These are phyloP conservation scores for Fusarium camptoceras DNA, from an alignment of 2,329 filamentous ascomycete genomes.

Conservation along the genomic window DNA sequence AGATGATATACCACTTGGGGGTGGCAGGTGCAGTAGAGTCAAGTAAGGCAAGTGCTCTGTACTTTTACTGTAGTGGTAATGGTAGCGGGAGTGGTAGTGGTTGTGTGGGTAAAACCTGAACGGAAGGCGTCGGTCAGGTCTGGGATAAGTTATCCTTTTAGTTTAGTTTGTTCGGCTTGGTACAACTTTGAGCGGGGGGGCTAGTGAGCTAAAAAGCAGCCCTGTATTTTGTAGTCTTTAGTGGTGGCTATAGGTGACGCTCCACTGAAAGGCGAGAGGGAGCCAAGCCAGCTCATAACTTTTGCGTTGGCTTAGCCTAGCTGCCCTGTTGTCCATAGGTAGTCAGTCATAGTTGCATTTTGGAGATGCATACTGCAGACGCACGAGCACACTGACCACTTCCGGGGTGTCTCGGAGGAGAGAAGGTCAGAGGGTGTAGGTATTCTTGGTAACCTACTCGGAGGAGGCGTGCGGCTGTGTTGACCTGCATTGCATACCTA, in stretches of 20 bases:
- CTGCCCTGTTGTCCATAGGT: background rate
- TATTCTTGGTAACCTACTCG: constrained; percentile 15
- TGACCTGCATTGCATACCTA: constrained; percentile 35
- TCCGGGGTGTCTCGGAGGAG: constrained; percentile 28
- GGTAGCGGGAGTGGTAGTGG: background rate
- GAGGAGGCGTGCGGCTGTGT: constrained; percentile 44
- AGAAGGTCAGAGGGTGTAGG: constrained; percentile 32
- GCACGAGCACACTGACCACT: constrained; percentile 38
- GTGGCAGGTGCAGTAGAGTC: background rate
- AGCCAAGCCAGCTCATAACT: constrained; percentile 37
- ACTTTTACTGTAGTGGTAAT: background rate
- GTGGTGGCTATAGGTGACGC: constrained; percentile 28
- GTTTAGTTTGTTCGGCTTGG: constrained; percentile 10
- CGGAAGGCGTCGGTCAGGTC: constrained; percentile 2
- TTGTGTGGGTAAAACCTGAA: constrained; percentile 25
- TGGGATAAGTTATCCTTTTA: constrained; percentile 7
- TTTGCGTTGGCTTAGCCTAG: background rate
- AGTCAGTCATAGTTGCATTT: constrained; percentile 6
- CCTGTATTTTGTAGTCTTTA: constrained; percentile 35
- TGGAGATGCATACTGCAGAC: constrained; percentile 27
- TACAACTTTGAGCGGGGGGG: constrained; percentile 1
- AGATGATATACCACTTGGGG: constrained; percentile 49
- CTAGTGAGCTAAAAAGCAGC: constrained; percentile 33
- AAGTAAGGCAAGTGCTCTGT: constrained; percentile 4
- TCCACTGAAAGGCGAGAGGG: constrained; percentile 44